These are phyloP conservation scores for Penicillium coprophilum DNA, from an alignment of 495 filamentous ascomycete species.

Conservation along the genomic window DNA sequence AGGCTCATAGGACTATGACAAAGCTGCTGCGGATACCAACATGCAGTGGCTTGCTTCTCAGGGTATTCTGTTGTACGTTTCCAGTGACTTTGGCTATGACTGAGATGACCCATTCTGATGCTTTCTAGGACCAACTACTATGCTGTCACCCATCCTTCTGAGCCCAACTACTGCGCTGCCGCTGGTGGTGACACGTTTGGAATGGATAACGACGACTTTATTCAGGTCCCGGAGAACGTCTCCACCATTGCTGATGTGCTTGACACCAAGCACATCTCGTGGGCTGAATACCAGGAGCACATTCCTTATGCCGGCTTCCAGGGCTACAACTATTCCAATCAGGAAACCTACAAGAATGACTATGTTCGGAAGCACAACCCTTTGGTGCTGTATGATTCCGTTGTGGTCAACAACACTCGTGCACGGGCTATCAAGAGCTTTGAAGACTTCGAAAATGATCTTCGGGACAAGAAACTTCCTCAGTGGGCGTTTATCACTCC, in stretches of 20 bases:
- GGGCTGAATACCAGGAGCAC: conserved; percentile 70
- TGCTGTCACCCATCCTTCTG: conserved; percentile 62
- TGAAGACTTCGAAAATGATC: conserved; percentile 59
- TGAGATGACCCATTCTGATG: conserved; percentile 1
- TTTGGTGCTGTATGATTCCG: conserved; percentile 56
- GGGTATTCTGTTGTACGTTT: conserved; percentile 53
- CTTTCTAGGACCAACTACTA: conserved; percentile 54
- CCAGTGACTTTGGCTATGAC: not conserved
- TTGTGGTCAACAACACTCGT: conserved; percentile 52
- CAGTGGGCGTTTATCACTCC: conserved; percentile 69
- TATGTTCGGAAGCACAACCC: conserved; percentile 81
- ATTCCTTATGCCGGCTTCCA: conserved; percentile 66
- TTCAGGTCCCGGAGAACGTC: conserved; percentile 54
- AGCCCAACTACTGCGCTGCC: conserved; percentile 68
- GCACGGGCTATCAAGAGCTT: conserved; percentile 65
- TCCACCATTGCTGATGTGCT: conserved; percentile 68
- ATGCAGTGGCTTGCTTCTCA: conserved; percentile 56
- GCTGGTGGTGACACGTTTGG: conserved; percentile 67
- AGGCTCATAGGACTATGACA: conserved; percentile 50
- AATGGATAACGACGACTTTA: conserved; percentile 65
- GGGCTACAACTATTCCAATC: conserved; percentile 55
- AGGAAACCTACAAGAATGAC: conserved; percentile 50
- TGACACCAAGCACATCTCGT: conserved; percentile 64
- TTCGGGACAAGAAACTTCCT: conserved; percentile 56
- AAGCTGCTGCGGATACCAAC: conserved; percentile 49